These are phyloP conservation scores for Brasenia schreberi DNA, from an alignment of 164 flowering plant genomes.

Conservation along the genomic window DNA sequence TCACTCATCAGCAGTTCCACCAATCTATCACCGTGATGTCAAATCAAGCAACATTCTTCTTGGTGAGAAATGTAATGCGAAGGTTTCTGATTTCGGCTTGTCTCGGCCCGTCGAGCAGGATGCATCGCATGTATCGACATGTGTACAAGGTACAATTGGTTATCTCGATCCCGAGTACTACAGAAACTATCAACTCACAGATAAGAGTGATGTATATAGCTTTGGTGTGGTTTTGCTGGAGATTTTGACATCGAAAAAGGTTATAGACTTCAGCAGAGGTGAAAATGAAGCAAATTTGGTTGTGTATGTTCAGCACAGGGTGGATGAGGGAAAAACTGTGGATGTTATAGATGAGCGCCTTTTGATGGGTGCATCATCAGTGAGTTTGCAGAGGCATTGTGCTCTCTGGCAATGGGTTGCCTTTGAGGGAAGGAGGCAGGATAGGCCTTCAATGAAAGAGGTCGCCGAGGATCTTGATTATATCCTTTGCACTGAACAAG, in stretches of 20 bases:
- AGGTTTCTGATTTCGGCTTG: slow-evolving; percentile 19
- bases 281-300: not conserved
- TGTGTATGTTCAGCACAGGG: not conserved
- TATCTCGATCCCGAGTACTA: slow-evolving; percentile 11
- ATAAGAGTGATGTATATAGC: slow-evolving; percentile 11
- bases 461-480: slow-evolving; percentile 34
- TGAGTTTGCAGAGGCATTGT: not conserved
- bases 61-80: slow-evolving; percentile 14
- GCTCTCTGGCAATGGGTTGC: slow-evolving; percentile 36
- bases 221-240: slow-evolving; percentile 9
- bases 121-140: slow-evolving; percentile 15
- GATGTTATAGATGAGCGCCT: not conserved
- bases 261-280: not conserved
- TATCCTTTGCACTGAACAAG: slow-evolving; percentile 7
- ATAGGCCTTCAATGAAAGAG: slow-evolving; percentile 55
- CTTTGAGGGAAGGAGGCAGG: slow-evolving; percentile 41
- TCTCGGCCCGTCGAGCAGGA: slow-evolving; percentile 7
- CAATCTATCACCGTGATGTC: slow-evolving; percentile 18
- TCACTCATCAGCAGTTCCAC: slow-evolving; percentile 11
- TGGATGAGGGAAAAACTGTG: not conserved
- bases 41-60: slow-evolving; percentile 18
- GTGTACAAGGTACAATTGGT: slow-evolving; percentile 13
- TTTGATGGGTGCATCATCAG: not conserved
- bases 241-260: slow-evolving; percentile 3
- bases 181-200: slow-evolving; percentile 4